Evolutionary conservation across 345 rosid genomes (phyloP), one percentile per base, ranked within the genome.

Genomic region (Rhodomyrtus tomentosa): DNA sequence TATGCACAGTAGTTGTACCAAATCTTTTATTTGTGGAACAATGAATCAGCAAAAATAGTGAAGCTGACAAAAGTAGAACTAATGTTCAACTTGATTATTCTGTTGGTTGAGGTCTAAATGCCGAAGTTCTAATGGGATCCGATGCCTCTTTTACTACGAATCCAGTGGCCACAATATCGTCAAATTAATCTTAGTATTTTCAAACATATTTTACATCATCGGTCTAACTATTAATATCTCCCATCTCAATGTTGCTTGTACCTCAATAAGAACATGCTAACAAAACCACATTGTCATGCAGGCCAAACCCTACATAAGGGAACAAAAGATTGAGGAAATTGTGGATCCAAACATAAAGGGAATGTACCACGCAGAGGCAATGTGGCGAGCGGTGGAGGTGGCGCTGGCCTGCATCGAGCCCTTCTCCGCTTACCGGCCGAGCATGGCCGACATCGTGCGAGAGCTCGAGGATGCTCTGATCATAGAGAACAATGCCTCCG

Each of bases 371-470:
- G 92, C 92, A 27, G 96, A 92, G 91, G 96, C 95, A 38, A 89
- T 94, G 93, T 94, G 96, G 95, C 91, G 94, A 84, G 94, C 92
- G 82, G 94, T 94, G 22, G 96, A 92, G 90, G 94, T 91, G 83
- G 96, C 95, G 20, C 83, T 91, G 89, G 90, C 94, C 82, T 94
- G 96, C 82, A 94, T 87, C 10, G 95, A 92, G 86, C 91, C 93
- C 80, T 89, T 87, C 89, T 92, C 95, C 4, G 93, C 91, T 68
- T 90, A 92, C 81, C 84, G 94, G 51, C 96, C 94, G 20, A 88
- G 83, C 90, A 94, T 92, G 95, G 85, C 74, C 7, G 94, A 94
- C 87, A 91, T 92, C 4, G 90, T 94, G n/a, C 86, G 95, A 40
- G 96, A 94, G 91, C 86, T 92, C 42, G 96, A 92, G 85, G 96